These are phyloP conservation scores for Ceratobasidium sp. DNA, from an alignment of 1,284 basidiomycete genomes.

Conservation along the genomic window DNA sequence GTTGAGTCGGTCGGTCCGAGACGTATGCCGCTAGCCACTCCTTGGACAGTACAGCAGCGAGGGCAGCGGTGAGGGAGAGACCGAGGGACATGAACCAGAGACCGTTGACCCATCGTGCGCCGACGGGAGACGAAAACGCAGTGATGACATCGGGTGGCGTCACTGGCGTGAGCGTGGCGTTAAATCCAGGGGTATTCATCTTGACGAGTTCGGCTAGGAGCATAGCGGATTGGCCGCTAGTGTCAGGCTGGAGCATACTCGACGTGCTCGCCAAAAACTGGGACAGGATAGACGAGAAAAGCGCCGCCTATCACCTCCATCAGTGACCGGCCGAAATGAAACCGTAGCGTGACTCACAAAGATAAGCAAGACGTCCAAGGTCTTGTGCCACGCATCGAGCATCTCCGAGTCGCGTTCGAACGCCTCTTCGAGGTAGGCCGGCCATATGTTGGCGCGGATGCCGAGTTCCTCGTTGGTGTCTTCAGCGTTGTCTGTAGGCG, in stretches of 20 bases:
- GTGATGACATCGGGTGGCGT: slow-evolving; percentile 22
- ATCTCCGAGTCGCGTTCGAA: slow-evolving; percentile 43
- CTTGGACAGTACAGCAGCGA: slow-evolving; percentile 37
- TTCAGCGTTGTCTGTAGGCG: slow-evolving; percentile 34
- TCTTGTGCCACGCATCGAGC: slow-evolving; percentile 45
- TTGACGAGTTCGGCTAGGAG: slow-evolving; percentile 36
- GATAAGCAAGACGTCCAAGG: slow-evolving; percentile 43
- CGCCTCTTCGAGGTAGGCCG: slow-evolving; percentile 40
- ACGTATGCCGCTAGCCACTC: slow-evolving; percentile 42
- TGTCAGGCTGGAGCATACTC: slow-evolving; percentile 38
- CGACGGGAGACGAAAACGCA: slow-evolving; percentile 16
- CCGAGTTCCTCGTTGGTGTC: slow-evolving; percentile 41
- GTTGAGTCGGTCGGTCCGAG: slow-evolving; percentile 40
- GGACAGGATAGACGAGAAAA: slow-evolving; percentile 34
- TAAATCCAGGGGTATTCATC: background rate
- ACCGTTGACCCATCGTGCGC: slow-evolving; percentile 42
- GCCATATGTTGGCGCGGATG: slow-evolving; percentile 44
- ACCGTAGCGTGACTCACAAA: slow-evolving; percentile 33
- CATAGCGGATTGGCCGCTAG: slow-evolving; percentile 22
- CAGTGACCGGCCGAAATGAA: background rate
- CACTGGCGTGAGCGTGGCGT: background rate
- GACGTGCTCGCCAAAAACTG: slow-evolving; percentile 37
- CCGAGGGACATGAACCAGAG: slow-evolving; percentile 45
- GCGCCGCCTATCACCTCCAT: slow-evolving; percentile 30
- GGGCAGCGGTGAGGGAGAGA: slow-evolving; percentile 32